Percentiles rank a stretch among this genome's conserved stretches.
Conservation (phyloP, 1,284 basidiomycete genomes). For the Exobasidium cylindrosporum region DNA sequence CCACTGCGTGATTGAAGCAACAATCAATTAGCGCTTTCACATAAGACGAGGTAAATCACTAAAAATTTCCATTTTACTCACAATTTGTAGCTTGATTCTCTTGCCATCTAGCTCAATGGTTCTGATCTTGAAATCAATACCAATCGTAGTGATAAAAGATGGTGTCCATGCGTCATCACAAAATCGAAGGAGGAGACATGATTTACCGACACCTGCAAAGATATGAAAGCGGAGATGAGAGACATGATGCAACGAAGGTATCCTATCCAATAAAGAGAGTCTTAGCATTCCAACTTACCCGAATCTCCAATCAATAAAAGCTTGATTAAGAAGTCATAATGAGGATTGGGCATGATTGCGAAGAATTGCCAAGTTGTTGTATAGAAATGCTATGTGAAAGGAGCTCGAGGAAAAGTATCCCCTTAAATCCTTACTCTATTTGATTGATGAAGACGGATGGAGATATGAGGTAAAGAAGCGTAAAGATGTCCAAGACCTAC, state of each 20-base stretch:
- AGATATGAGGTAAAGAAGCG: too few species aligned
- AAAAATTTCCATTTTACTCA: conserved; percentile 59
- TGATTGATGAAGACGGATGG: too few species aligned
- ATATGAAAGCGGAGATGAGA: too few species aligned
- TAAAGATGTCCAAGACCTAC: too few species aligned
- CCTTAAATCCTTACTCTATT: too few species aligned
- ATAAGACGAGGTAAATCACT: neutral
- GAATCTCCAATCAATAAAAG: conserved; percentile 40
- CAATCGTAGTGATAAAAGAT: conserved; percentile 97
- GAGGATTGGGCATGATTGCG: conserved; percentile 16
- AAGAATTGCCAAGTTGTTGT: neutral
- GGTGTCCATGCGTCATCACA: conserved; percentile 99
- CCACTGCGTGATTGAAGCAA: conserved; percentile 65
- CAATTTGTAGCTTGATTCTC: conserved; percentile 92
- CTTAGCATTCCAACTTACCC: conserved; percentile 9
- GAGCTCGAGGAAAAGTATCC: too few species aligned
- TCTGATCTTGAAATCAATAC: conserved; percentile 67
- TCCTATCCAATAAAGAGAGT: neutral
- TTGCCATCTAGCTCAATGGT: conserved; percentile 95
- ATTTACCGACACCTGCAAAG: conserved; percentile 81
- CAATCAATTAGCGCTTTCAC: too few species aligned
- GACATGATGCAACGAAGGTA: neutral
- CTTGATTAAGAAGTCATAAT: conserved; percentile 55
- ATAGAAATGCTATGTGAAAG: too few species aligned
- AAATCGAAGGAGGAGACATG: conserved; percentile 94